Evolutionary conservation across 2,329 filamentous ascomycete species (phyloP).

Genomic region (Pyrenochaeta sp.): DNA sequence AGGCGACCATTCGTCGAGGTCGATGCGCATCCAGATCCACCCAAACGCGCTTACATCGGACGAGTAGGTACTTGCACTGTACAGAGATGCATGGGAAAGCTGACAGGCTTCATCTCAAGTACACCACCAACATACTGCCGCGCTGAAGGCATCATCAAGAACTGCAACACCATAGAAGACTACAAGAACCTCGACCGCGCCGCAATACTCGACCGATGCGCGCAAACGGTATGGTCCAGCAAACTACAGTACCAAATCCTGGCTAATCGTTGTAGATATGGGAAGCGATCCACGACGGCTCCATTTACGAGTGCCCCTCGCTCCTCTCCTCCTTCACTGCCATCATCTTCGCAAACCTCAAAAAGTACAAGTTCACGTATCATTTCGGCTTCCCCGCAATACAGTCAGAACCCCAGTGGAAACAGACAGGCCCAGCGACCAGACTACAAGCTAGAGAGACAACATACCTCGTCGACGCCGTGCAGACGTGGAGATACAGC

Average conservation of each 20-base stretch:
- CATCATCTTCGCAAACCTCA: slow-evolving; percentile 92
- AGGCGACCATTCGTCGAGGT: slow-evolving; percentile 74
- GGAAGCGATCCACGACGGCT: slow-evolving; percentile 96
- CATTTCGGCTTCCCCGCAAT: slow-evolving; percentile 97
- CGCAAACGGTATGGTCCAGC: slow-evolving; percentile 70
- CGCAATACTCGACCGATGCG: slow-evolving; percentile 79
- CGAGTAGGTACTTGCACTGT: slow-evolving; percentile 67
- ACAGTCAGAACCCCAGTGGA: slow-evolving; percentile 88
- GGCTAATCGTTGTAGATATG: slow-evolving; percentile 72
- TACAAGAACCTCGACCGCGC: slow-evolving; percentile 85
- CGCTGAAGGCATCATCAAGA: slow-evolving; percentile 92
- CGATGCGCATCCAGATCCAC: slow-evolving; percentile 88
- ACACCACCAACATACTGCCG: slow-evolving; percentile 66
- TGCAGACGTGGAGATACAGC: slow-evolving; percentile 87
- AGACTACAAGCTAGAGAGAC: slow-evolving; percentile 74
- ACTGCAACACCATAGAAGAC: slow-evolving; percentile 94
- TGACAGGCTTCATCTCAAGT: slow-evolving; percentile 25
- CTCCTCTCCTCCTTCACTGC: slow-evolving; percentile 88
- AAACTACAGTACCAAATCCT: no score
- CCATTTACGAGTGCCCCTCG: slow-evolving; percentile 93
- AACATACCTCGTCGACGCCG: slow-evolving; percentile 77
- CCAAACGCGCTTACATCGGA: slow-evolving; percentile 85
- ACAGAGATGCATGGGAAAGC: background rate
- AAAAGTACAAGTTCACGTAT: slow-evolving; percentile 98
- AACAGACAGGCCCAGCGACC: slow-evolving; percentile 49